Base-by-base conservation (phyloP, 1,139 yeast genomes). In the Geotrichum bryndzae region DNA sequence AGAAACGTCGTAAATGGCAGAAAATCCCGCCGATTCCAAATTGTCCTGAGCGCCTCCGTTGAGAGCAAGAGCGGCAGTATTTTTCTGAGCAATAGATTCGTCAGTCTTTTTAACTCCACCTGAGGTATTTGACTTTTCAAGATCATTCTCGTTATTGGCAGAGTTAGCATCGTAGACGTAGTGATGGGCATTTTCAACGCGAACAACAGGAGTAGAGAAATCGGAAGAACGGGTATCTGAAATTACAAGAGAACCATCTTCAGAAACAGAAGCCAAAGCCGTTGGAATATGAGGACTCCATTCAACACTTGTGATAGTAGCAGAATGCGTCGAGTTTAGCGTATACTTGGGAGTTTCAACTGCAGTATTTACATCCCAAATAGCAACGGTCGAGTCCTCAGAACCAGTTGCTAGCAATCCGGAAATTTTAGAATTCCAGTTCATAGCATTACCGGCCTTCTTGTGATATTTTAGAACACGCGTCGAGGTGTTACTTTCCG, bases 241-340 rank as follows among this genome's bases (percentile, higher is more conserved):
- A 54, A 91, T 77, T 62, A 84, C 84, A 50, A 91, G 78, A 1
- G 84, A 78, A 64, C 82, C 82, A 71, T 88, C 95, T 71, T 88
- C 96, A 22, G 90, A 81, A 4, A 84, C 92, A 2, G 94, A 85
- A 0, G 85, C 96, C 70, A 90, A 83, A 52, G 88, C 71, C 15
- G 80, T 74, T n/a, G 80, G 74, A 59, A 79, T 74, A 55, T 70
- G 68, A 56, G 72, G 70, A 66, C 81, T 84, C 82, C 85, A 83
- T 1, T 72, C 69, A 8, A 77, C 76, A 59, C 77, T 80, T 60
- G 76, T 78, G 58, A 78, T 77, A 15, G 70, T 67, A 22, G 73
- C 72, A 2, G 69, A 65, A 57, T 72, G 74, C 88, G 96, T 68
- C 82, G 87, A 56, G 27, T 27, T 48, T 7, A 54, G 60, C 1